Percentiles rank a stretch among this genome's conserved stretches.
phyloP scores from a whole-genome alignment of 352 stramenopile genomes.

The Phytophthora fragariae region DNA sequence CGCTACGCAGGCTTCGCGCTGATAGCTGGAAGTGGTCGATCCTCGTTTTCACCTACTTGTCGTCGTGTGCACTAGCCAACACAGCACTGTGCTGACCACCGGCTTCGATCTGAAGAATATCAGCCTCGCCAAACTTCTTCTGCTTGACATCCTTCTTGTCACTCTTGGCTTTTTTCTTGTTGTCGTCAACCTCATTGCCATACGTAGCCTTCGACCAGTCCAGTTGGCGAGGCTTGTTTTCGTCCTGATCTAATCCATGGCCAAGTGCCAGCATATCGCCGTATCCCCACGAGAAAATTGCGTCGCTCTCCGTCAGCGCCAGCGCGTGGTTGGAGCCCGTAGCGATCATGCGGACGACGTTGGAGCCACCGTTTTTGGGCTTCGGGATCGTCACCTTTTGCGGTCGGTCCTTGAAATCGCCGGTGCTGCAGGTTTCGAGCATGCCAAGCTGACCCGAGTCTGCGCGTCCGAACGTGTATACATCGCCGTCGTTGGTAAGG shows the following conservation, averaged over 20 bases:
- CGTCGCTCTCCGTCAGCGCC: conserved; percentile 74
- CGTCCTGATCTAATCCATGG: conserved; percentile 86
- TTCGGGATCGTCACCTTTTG: conserved; percentile 69
- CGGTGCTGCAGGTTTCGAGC: conserved; percentile 73
- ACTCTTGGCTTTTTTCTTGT: no score
- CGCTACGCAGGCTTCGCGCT: conserved; percentile 14
- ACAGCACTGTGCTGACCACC: conserved; percentile 91
- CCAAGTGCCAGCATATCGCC: conserved; percentile 93
- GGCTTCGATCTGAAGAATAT: conserved; percentile 82
- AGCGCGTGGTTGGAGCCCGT: conserved; percentile 91
- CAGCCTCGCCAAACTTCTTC: conserved; percentile 58
- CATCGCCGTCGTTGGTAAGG: conserved; percentile 83
- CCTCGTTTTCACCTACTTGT: conserved; percentile 18
- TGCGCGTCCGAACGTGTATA: conserved; percentile 94
- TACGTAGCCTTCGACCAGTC: conserved; percentile 67
- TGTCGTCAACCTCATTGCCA: background rate
- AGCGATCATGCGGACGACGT: conserved; percentile 56
- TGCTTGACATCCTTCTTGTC: background rate
- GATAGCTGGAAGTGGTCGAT: conserved; percentile 3
- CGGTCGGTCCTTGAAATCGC: conserved; percentile 83
- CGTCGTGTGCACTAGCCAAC: conserved; percentile 48
- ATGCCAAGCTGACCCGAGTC: conserved; percentile 95
- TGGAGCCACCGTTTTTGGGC: conserved; percentile 37
- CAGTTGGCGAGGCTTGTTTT: conserved; percentile 70
- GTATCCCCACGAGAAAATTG: conserved; percentile 93